phyloP scores from a whole-genome alignment of 305 asterid species.

The Lippia alba region DNA sequence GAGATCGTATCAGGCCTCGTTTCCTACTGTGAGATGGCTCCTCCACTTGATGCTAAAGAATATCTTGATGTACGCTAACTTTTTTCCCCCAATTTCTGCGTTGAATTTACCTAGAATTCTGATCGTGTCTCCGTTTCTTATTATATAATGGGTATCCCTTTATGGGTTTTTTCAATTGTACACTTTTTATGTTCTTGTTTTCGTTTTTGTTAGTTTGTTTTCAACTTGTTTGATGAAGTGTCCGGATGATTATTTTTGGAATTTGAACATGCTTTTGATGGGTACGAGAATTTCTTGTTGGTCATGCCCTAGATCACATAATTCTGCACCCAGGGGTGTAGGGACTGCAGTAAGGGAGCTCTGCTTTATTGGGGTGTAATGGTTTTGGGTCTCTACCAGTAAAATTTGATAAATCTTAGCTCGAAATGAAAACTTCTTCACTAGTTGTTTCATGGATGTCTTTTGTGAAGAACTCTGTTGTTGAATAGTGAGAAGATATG shows the following conservation, averaged over 20 bases:
- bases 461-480: neutral
- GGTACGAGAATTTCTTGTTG: neutral
- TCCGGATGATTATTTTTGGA: constrained; percentile 12
- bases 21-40: constrained; percentile 90
- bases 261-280: constrained; percentile 18
- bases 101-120: neutral
- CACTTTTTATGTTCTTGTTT: neutral
- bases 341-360: too few species aligned
- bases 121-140: neutral
- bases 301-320: too few species aligned
- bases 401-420: too few species aligned
- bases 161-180: neutral
- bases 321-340: too few species aligned
- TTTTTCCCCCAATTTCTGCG: neutral
- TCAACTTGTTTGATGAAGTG: neutral
- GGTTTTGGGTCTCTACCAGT: too few species aligned
- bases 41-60: constrained; percentile 93
- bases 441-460: too few species aligned
- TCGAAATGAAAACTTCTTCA: too few species aligned
- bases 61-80: constrained; percentile 72
- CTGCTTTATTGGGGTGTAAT: too few species aligned
- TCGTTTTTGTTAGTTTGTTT: neutral
- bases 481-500: neutral
- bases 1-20: constrained; percentile 92
- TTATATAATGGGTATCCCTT: neutral